Conservation (phyloP, 805 yeast species). For the Ogataea henricii region DNA sequence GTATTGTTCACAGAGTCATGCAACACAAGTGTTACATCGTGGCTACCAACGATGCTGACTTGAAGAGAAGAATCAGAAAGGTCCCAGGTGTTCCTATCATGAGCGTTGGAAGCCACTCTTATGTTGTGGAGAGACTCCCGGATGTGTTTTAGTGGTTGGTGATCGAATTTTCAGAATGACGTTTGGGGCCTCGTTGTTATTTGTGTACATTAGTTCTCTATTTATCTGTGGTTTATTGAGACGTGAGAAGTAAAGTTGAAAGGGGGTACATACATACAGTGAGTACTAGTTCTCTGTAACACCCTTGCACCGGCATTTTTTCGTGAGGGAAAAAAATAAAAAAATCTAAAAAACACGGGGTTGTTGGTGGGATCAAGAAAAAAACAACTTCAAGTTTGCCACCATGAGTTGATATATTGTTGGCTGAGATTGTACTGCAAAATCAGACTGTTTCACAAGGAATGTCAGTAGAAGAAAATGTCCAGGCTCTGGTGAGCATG, state of each 20-base stretch:
- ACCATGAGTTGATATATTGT: slow-evolving; percentile 1
- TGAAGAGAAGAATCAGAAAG: slow-evolving; percentile 90
- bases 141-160: slow-evolving; percentile 66
- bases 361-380: background rate
- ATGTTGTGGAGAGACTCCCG: slow-evolving; percentile 92
- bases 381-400: background rate
- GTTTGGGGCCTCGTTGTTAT: background rate
- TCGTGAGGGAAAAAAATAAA: background rate
- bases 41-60: slow-evolving; percentile 97
- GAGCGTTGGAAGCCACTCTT: slow-evolving; percentile 94
- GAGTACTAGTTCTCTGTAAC: too few species aligned
- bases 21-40: slow-evolving; percentile 97
- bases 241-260: too few species aligned
- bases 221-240: background rate
- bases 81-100: slow-evolving; percentile 96
- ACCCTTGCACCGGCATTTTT: slow-evolving; percentile 1
- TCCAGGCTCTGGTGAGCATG: slow-evolving; percentile 29
- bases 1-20: slow-evolving; percentile 87
- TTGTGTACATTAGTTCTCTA: slow-evolving; percentile 3
- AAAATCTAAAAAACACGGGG: too few species aligned
- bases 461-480: slow-evolving; percentile 27
- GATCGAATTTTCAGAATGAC: background rate
- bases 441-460: too few species aligned
- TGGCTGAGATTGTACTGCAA: too few species aligned
- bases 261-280: too few species aligned